Percentiles rank a stretch among this genome's conserved stretches.
These are phyloP conservation scores for Dendrocalamus sinicus DNA, from an alignment of 176 grass and related monocot species.

Conservation along the genomic window DNA sequence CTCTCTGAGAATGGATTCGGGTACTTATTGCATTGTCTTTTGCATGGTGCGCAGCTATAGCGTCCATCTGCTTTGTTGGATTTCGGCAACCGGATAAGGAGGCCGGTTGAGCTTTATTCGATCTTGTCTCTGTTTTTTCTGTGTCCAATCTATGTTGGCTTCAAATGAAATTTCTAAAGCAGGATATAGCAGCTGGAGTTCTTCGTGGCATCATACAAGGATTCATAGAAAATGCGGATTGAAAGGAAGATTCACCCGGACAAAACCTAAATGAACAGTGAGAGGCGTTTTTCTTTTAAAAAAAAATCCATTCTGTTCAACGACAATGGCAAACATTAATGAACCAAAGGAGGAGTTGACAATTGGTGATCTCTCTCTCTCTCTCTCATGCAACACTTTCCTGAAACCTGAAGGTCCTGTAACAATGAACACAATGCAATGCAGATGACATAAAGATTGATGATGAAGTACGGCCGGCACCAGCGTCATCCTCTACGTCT, in stretches of 20 bases:
- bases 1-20: slow-evolving; percentile 43
- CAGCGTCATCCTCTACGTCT: slow-evolving; percentile 42
- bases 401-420: not conserved
- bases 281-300: slow-evolving; percentile 38
- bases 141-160: not conserved
- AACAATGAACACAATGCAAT: slow-evolving; percentile 13
- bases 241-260: not conserved
- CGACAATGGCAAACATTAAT: slow-evolving; percentile 34
- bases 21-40: slow-evolving; percentile 8
- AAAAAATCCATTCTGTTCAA: slow-evolving; percentile 41
- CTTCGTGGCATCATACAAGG: slow-evolving; percentile 47
- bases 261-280: slow-evolving; percentile 25
- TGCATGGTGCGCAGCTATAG: not conserved
- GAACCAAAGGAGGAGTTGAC: slow-evolving; percentile 52
- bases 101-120: slow-evolving; percentile 33
- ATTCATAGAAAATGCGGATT: slow-evolving; percentile 38
- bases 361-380: slow-evolving; percentile 49
- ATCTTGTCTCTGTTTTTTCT: not conserved
- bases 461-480: slow-evolving; percentile 39
- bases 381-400: not conserved
- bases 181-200: slow-evolving; percentile 50
- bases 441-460: slow-evolving; percentile 81
- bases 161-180: slow-evolving; percentile 32
- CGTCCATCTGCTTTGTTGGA: not conserved
- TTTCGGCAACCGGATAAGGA: slow-evolving; percentile 40